phyloP scores from a whole-genome alignment of 306 rosid species.

The Cicer cuneatum region DNA sequence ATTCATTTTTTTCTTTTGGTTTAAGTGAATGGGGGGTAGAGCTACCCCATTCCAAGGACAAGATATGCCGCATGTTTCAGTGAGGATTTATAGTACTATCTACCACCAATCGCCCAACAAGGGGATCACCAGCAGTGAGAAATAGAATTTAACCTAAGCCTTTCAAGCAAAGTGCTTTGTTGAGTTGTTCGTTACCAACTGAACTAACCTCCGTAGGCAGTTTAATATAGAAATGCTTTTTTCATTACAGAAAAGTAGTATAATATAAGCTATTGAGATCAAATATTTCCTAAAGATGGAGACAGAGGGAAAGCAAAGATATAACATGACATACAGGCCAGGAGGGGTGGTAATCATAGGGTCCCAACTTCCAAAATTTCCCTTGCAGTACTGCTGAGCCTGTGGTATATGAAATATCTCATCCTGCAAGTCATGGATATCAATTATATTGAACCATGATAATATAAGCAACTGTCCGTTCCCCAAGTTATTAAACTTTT shows the following conservation, averaged over 20 bases:
- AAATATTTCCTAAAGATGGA: background rate
- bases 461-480: constrained; percentile 9
- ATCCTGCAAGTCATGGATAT: constrained; percentile 61
- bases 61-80: constrained; percentile 17
- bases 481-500: background rate
- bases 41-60: constrained; percentile 30
- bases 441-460: constrained; percentile 11
- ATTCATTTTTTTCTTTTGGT: background rate
- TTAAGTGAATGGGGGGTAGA: background rate
- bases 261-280: constrained; percentile 9
- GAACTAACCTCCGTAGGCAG: constrained; percentile 21
- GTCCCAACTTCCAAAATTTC: constrained; percentile 93
- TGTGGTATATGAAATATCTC: constrained; percentile 93
- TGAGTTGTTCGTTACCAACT: background rate
- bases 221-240: background rate
- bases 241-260: constrained; percentile 18
- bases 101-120: background rate
- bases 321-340: constrained; percentile 73
- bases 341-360: constrained; percentile 98
- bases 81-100: background rate
- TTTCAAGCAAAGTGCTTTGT: constrained; percentile 2
- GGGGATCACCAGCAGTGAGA: constrained; percentile 1
- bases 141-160: constrained; percentile 10
- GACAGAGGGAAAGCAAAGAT: background rate
- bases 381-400: constrained; percentile 77